Evolutionary conservation across 2,329 filamentous ascomycete species (phyloP).

Genomic region (Ascochyta viciae-villosae): DNA sequence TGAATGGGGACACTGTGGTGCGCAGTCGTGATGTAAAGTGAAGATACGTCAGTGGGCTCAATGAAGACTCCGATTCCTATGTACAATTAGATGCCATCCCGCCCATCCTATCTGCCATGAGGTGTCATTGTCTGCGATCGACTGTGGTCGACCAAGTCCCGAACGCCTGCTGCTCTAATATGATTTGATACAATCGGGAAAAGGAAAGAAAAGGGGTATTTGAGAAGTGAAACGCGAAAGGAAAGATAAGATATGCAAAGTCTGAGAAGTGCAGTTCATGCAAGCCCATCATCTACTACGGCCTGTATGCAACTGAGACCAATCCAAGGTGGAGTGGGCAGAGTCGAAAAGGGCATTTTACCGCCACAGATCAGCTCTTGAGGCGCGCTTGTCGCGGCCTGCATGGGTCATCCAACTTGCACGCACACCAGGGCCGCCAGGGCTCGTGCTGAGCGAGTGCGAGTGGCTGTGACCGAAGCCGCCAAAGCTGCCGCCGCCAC

Average conservation of each 20-base stretch:
- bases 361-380: slow-evolving; percentile 46
- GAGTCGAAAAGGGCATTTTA: background rate
- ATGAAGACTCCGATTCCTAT: slow-evolving; percentile 16
- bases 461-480: slow-evolving; percentile 31
- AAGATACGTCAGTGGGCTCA: too few relatives aligned
- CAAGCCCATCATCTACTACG: too few relatives aligned
- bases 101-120: slow-evolving; percentile 8
- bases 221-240: slow-evolving; percentile 20
- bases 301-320: background rate
- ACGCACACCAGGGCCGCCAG: slow-evolving; percentile 28
- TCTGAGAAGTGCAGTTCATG: background rate
- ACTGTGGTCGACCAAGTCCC: slow-evolving; percentile 1
- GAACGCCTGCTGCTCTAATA: slow-evolving; percentile 12
- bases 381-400: slow-evolving; percentile 43
- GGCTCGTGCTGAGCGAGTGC: slow-evolving; percentile 30
- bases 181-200: slow-evolving; percentile 11
- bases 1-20: slow-evolving; percentile 21
- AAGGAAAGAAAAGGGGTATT: slow-evolving; percentile 22
- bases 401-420: slow-evolving; percentile 44
- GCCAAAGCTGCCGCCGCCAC: slow-evolving; percentile 22
- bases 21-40: slow-evolving; percentile 16
- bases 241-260: background rate
- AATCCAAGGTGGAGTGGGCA: background rate
- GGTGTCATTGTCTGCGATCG: slow-evolving; percentile 3
- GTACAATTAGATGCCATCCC: slow-evolving; percentile 14